Evolutionary conservation across 164 flowering plant species (phyloP).

Genomic region (Platanus orientalis): DNA sequence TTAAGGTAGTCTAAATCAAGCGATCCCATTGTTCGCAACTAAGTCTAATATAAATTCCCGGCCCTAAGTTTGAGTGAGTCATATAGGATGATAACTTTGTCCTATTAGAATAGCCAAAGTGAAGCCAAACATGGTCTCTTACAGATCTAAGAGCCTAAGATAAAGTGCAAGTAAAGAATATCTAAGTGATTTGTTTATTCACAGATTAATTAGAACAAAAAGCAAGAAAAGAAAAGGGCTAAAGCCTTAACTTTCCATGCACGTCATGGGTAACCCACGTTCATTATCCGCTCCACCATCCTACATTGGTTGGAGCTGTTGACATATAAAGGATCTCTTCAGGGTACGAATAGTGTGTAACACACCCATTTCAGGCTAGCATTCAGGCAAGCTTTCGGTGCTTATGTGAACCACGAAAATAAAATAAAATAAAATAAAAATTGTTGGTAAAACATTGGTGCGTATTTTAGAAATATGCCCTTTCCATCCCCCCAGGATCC

Average conservation of each 20-base stretch:
- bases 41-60: not conserved
- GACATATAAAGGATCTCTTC: slow-evolving; percentile 15
- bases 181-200: slow-evolving; percentile 11
- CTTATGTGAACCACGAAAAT: too few species aligned
- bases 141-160: slow-evolving; percentile 21
- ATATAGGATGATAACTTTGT: slow-evolving; percentile 49
- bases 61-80: slow-evolving; percentile 11
- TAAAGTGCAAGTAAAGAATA: slow-evolving; percentile 77
- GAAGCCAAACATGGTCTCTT: slow-evolving; percentile 19
- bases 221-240: slow-evolving; percentile 7
- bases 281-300: not conserved
- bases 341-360: slow-evolving; percentile 4
- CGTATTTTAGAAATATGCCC: too few species aligned
- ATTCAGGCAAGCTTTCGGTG: slow-evolving; percentile 10
- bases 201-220: slow-evolving; percentile 1
- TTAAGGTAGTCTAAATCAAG: slow-evolving; percentile 10
- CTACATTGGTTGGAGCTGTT: not conserved
- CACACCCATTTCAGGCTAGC: not conserved
- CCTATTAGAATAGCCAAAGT: slow-evolving; percentile 40
- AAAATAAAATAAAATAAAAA: too few species aligned
- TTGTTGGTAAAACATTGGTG: too few species aligned
- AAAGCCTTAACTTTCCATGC: slow-evolving; percentile 46
- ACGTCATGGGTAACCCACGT: slow-evolving; percentile 42
- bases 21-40: not conserved
- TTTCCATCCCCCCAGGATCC: too few species aligned